Evolutionary conservation across 495 filamentous ascomycete genomes (phyloP), one percentile per base, ranked within the genome.

Genomic region (Cryomyces antarcticus): DNA sequence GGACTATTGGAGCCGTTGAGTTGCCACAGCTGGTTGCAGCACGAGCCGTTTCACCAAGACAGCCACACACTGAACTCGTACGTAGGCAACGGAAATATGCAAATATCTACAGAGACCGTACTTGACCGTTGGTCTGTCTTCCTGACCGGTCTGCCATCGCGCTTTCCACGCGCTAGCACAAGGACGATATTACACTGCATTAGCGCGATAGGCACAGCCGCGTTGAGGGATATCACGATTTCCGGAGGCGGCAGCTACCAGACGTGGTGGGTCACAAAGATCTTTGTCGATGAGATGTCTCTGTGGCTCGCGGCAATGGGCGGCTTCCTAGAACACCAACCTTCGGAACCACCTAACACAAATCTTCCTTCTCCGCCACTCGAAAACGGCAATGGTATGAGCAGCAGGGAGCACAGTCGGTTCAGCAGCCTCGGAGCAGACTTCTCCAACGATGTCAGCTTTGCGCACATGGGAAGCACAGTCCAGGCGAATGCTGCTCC

Each of bases 181-280:
- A 70, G 62, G 35, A 80, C 73, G 38, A 68, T 88, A 36, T 67
- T 86, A 13, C 71, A 73, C 56, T 79, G 73, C 47, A 71, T 84
- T 24, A 72, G 77, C 44, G 68, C 71, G 28, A 60, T 85, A 12
- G 71, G 79, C 12, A 77, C 75, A 1, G 72, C 78, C 7, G 73
- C 78, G 5, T 64, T 88, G 56, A 68, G 82, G 35, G 82, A 87
- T 50, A 67, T 88, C 44, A 95, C 88, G 6, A 75, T 95, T 24
- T 71, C 71, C 27, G 76, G 80, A 46, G 84, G 81, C 7, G 72
- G 76, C 46, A 93, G 82, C 52, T 97, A 94, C 54, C 84, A 83
- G 10, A 77, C 82, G 2, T 97, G 89, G 89, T 95, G 89, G 85
- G 80, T 94, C 42, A 86, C 83, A n/a, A 93, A 95, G 56, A 84